phyloP scores from a whole-genome alignment of 192 early-diverging fungal species.

The Coemansia sp. region DNA sequence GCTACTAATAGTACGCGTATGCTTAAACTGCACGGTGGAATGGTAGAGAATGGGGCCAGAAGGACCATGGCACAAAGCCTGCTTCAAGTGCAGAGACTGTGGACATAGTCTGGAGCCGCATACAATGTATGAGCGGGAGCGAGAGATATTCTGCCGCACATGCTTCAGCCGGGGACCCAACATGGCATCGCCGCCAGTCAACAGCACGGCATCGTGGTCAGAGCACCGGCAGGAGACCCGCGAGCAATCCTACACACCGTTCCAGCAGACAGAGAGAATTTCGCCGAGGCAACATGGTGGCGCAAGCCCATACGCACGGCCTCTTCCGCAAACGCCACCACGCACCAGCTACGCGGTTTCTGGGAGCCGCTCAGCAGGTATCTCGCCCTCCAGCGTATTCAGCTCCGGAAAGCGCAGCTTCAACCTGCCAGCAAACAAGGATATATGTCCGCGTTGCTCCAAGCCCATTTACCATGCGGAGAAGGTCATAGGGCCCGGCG shows the following conservation, averaged over 20 bases:
- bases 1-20: not conserved
- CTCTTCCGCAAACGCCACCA: constrained; percentile 18
- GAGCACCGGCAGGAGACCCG: constrained; percentile 7
- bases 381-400: constrained; percentile 53
- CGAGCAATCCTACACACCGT: not conserved
- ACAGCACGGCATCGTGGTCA: constrained; percentile 4
- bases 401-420: constrained; percentile 36
- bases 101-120: constrained; percentile 22
- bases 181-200: constrained; percentile 7
- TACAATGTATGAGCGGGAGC: constrained; percentile 43
- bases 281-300: not conserved
- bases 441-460: constrained; percentile 51
- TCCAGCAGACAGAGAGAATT: not conserved
- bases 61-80: constrained; percentile 48
- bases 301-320: not conserved
- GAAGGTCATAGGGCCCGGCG: constrained; percentile 53
- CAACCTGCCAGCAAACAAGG: constrained; percentile 34
- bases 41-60: constrained; percentile 47
- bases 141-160: constrained; percentile 49
- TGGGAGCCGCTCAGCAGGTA: constrained; percentile 3
- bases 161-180: constrained; percentile 32
- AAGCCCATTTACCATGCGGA: constrained; percentile 54
- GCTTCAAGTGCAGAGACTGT: constrained; percentile 48
- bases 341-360: constrained; percentile 4
- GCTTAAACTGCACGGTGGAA: not conserved